These are phyloP conservation scores for Coccomyxa sp. DNA, from an alignment of 139 green algal genomes.

Conservation along the genomic window DNA sequence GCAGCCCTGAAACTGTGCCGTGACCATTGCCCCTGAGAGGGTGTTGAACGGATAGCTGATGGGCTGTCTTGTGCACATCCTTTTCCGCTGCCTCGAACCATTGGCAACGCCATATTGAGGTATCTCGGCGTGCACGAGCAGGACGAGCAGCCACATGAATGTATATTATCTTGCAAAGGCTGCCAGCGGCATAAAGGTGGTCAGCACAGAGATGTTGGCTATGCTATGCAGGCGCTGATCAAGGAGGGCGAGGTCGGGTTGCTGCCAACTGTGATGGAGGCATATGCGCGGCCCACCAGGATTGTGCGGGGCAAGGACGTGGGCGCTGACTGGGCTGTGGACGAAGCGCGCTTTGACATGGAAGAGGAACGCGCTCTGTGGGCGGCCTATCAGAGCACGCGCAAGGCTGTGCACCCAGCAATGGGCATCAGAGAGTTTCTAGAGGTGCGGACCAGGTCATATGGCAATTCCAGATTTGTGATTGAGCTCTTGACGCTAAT, in stretches of 20 bases:
- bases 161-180: not conserved
- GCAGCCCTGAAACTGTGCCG: no score
- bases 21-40: no score
- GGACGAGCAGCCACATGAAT: no score
- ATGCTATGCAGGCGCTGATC: slow-evolving; percentile 32
- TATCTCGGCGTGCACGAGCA: not conserved
- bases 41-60: no score
- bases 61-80: not conserved
- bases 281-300: slow-evolving; percentile 74
- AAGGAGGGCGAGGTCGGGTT: slow-evolving; percentile 31
- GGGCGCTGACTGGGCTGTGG: slow-evolving; percentile 31
- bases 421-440: slow-evolving; percentile 6
- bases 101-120: not conserved
- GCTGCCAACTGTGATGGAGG: slow-evolving; percentile 70
- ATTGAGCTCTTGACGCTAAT: not conserved
- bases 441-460: not conserved
- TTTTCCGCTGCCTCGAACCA: not conserved
- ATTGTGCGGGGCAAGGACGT: slow-evolving; percentile 87
- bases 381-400: not conserved
- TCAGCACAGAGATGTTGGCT: not conserved
- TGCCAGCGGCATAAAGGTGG: no score
- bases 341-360: slow-evolving; percentile 64
- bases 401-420: not conserved
- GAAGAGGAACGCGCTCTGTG: slow-evolving; percentile 5
- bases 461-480: not conserved